Base-by-base conservation (phyloP, 1,139 yeast species). In the Candida sp. region DNA sequence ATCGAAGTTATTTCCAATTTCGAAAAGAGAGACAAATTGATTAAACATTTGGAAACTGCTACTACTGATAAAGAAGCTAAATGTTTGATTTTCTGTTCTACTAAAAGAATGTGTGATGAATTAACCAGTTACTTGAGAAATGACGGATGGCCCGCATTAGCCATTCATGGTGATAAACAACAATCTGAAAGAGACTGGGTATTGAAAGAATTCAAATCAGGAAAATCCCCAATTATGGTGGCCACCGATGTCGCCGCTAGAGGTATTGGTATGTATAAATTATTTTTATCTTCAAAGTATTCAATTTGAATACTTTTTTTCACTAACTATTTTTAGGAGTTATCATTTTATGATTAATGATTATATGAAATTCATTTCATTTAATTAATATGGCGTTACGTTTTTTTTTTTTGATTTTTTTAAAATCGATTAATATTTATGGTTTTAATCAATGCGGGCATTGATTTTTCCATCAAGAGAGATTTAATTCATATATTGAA, bases 241-340 rank as follows among this genome's bases (percentile, higher is more conserved):
- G 99, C 99, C 51, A 93, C 99, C 55, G 99, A 93, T 71, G 99
- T 93, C 68, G 99, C 99, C 49, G 97, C 99, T 55, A 89, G 99
- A 81, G 99, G 99, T 83, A 91, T 93, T 78, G 99, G 97, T 90
- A 89, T 74, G 98, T 87, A 25, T 25, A 6, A 25, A 6, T 25
- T 25, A 6, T 25, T 6, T 25, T 25, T 25, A 6, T 6, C 29
- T 25, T n/a, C n/a, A n/a, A 15, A 15, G 19, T 15, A 15, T 15
- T 15, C 19, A 15, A 15, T 15, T 15, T 15, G 19, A 15, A 15
- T 15, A 15, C 19, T 15, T 15, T 15, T 32, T 33, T 39, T 11
- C 45, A 41, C 45, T 21, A 37, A 37, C 39, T 37, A 8, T 23
- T 25, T 37, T 37, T 37, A 37, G 39, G 39, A 37, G 39, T 37